Evolutionary conservation across 2,329 filamentous ascomycete genomes (phyloP).

Genomic region (Aspergillus pseudoviridinutans): DNA sequence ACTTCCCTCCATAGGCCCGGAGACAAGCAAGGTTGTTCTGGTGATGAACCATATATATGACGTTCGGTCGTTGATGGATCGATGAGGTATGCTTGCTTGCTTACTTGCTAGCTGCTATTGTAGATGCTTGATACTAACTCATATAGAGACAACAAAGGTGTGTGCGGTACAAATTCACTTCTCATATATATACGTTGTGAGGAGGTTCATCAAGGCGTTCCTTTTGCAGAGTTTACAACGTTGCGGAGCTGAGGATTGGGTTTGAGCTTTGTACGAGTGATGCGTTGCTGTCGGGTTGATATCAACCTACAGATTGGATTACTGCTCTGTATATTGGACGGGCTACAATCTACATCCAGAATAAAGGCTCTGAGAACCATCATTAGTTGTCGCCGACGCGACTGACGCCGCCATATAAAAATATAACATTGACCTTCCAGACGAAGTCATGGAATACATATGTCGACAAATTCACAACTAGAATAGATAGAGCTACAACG

Average conservation of each 20-base stretch:
- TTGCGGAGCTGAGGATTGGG: too few relatives aligned
- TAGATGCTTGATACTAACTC: background rate
- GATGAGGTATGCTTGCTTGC: background rate
- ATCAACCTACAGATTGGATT: background rate
- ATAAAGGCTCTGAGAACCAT: too few relatives aligned
- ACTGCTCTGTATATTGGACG: background rate
- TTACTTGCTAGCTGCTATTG: too few relatives aligned
- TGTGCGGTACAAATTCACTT: background rate
- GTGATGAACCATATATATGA: too few relatives aligned
- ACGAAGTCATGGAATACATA: too few relatives aligned
- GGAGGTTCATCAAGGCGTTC: background rate
- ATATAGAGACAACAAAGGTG: background rate
- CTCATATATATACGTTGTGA: background rate
- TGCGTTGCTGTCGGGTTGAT: background rate
- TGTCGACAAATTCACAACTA: too few relatives aligned
- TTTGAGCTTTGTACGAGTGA: background rate
- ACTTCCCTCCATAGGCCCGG: too few relatives aligned
- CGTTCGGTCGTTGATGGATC: too few relatives aligned
- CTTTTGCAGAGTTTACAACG: background rate
- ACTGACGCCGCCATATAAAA: too few relatives aligned
- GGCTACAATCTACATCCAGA: background rate
- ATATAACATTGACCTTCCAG: too few relatives aligned
- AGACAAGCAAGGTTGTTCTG: too few relatives aligned
- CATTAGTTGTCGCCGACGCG: too few relatives aligned
- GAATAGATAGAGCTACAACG: slow-evolving; percentile 24